Percentiles rank a stretch among this genome's conserved stretches.
Evolutionary conservation across 306 rosid species (phyloP).

Genomic region (Sicyos edulis): DNA sequence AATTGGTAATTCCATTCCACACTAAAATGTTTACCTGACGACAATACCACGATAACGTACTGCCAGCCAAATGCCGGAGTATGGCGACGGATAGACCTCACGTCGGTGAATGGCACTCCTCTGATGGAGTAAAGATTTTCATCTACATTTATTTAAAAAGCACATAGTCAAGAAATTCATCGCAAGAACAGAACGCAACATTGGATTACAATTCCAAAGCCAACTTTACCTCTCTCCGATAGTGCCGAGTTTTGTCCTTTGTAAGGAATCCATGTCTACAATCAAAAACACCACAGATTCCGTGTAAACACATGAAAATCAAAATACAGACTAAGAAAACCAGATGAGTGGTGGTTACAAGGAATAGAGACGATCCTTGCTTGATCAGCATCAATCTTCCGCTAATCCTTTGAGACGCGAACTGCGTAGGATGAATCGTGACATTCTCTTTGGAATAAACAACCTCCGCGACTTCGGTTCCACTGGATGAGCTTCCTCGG

Average conservation of each 20-base stretch:
- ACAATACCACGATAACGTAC: conserved; percentile 73
- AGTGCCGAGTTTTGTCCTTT: conserved; percentile 53
- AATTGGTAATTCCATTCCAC: background rate
- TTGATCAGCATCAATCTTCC: conserved; percentile 78
- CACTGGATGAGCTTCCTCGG: conserved; percentile 59
- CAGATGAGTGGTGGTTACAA: conserved; percentile 38
- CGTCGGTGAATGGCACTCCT: conserved; percentile 67
- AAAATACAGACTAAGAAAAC: background rate
- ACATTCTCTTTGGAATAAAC: conserved; percentile 79
- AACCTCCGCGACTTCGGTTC: conserved; percentile 57
- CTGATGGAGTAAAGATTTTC: conserved; percentile 77
- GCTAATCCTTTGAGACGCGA: conserved; percentile 70
- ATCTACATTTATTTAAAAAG: conserved; percentile 42
- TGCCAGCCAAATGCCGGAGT: conserved; percentile 92
- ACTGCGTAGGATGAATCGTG: conserved; percentile 90
- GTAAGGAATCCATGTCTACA: conserved; percentile 89
- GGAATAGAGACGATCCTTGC: conserved; percentile 61
- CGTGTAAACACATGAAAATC: background rate
- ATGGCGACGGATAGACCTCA: conserved; percentile 85
- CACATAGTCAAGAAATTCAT: conserved; percentile 23
- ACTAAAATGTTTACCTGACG: conserved; percentile 51
- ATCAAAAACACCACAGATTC: conserved; percentile 12
- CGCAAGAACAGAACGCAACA: conserved; percentile 21
- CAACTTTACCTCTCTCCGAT: conserved; percentile 63
- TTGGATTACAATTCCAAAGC: conserved; percentile 20